Conservation (phyloP, 1,284 basidiomycete species). For the Calocybe gambosa region DNA sequence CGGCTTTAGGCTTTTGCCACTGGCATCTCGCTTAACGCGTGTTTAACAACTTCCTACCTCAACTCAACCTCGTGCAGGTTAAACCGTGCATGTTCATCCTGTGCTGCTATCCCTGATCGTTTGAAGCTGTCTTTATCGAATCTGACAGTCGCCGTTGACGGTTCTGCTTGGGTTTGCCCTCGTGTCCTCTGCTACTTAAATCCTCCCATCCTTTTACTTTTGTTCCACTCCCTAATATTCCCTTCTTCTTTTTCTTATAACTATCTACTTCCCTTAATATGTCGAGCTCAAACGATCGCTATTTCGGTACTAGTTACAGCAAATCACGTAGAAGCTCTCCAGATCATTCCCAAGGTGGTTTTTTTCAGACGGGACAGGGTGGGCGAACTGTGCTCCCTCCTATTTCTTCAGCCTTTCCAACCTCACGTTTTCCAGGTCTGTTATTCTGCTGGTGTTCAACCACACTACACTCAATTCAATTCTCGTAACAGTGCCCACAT, state of each 20-base stretch:
- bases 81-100: conserved; percentile 43
- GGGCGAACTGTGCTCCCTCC: conserved; percentile 81
- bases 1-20: conserved; percentile 16
- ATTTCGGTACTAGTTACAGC: conserved; percentile 44
- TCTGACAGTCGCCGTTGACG: conserved; percentile 18
- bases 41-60: conserved; percentile 30
- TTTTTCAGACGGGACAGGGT: conserved; percentile 74
- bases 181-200: conserved; percentile 44
- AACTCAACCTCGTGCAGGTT: conserved; percentile 41
- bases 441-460: conserved; percentile 47
- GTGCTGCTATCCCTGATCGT: conserved; percentile 33
- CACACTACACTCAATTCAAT: conserved; percentile 46
- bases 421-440: conserved; percentile 83
- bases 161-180: conserved; percentile 17
- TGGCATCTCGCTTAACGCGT: conserved; percentile 20
- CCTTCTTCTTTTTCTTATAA: conserved; percentile 39
- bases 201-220: conserved; percentile 35
- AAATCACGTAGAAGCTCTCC: conserved; percentile 58
- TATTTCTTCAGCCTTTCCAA: conserved; percentile 77
- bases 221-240: conserved; percentile 44
- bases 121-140: conserved; percentile 23
- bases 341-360: conserved; percentile 55
- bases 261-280: conserved; percentile 49
- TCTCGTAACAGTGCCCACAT: conserved; percentile 45
- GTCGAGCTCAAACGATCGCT: conserved; percentile 56